Base-by-base conservation (phyloP, 2,329 filamentous ascomycete genomes). In the Penicillium olsonii region DNA sequence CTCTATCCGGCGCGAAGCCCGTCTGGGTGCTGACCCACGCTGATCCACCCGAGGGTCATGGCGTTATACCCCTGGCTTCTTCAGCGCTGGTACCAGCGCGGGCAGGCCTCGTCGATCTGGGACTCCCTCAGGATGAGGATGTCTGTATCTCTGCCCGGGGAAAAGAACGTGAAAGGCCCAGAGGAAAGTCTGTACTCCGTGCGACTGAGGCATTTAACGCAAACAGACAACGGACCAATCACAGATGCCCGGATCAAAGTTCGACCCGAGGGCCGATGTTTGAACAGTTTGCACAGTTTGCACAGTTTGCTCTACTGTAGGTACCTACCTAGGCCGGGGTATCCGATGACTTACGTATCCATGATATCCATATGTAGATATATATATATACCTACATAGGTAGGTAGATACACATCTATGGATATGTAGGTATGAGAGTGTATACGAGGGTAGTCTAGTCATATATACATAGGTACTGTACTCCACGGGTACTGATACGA, bases 211-310 rank as follows among this genome's bases (percentile, higher is more conserved):
- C 20, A 42, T 50, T 50, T 45, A 31, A 44, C 41, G 46, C 45
- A 48, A 44, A 48, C 45, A 47, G 37, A 14, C 29, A 11, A 46
- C 24, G 34, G 33, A 34, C 44, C 20, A 33, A 46, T 34, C 12
- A 46, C 26, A 27, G 37, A 26, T n/a, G 26, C 12, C 52, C 58
- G 57, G 59, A 53, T 55, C 42, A 27, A 52, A 56, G 17, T 61
- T 40, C 52, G 41, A 48, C 50, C 59, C 57, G 57, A 60, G 29
- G 18, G 39, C 54, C 56, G 52, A 56, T n/a, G 19, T 35, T 35
- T 18, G 33, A 1, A 5, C 6, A n/a, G 8, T 45, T 39, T 14
- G 24, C 2, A 17, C 15, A 11, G 9, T 35, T 19, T 35, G 33
- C 15, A 2, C 9, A 9, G 33, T 35, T 35, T 35, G 33, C 8